Evolutionary conservation across 2,329 filamentous ascomycete species (phyloP).

Genomic region (Xylariaceae sp.): DNA sequence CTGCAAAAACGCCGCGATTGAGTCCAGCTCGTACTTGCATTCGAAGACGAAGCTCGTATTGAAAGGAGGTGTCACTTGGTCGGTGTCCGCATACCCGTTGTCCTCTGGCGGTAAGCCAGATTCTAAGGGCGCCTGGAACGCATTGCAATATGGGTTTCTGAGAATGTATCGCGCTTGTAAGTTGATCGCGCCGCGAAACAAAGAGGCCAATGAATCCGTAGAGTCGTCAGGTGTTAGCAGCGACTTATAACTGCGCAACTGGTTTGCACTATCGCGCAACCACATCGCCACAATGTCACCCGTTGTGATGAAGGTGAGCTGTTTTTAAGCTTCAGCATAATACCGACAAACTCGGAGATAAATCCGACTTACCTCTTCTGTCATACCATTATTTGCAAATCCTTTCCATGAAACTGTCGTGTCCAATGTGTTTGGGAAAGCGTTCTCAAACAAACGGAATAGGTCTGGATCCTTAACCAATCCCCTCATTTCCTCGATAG

Average conservation of each 20-base stretch:
- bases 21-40: constrained; percentile 86
- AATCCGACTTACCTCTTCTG: constrained; percentile 66
- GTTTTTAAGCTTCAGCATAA: constrained; percentile 32
- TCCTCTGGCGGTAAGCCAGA: constrained; percentile 63
- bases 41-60: constrained; percentile 72
- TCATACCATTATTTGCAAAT: constrained; percentile 54
- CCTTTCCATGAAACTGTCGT: constrained; percentile 73
- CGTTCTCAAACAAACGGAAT: constrained; percentile 70
- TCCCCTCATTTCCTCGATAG: constrained; percentile 70
- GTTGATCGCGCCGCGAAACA: constrained; percentile 77
- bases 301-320: constrained; percentile 79
- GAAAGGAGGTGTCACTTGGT: constrained; percentile 64
- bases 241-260: constrained; percentile 73
- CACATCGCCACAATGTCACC: constrained; percentile 93
- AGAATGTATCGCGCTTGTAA: constrained; percentile 73
- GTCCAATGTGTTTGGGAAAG: constrained; percentile 75
- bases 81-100: constrained; percentile 63
- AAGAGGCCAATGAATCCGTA: constrained; percentile 63
- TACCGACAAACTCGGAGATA: constrained; percentile 44
- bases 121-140: constrained; percentile 85
- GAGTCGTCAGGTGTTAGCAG: constrained; percentile 58
- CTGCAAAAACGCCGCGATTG: constrained; percentile 74
- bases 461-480: constrained; percentile 77
- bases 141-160: constrained; percentile 83
- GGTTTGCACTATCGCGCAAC: constrained; percentile 85